A percentile compares a stretch with the other conserved stretches of the same genome.
Evolutionary conservation across 768 basidiomycete genomes (phyloP).

Genomic region (Suillus clintonianus): DNA sequence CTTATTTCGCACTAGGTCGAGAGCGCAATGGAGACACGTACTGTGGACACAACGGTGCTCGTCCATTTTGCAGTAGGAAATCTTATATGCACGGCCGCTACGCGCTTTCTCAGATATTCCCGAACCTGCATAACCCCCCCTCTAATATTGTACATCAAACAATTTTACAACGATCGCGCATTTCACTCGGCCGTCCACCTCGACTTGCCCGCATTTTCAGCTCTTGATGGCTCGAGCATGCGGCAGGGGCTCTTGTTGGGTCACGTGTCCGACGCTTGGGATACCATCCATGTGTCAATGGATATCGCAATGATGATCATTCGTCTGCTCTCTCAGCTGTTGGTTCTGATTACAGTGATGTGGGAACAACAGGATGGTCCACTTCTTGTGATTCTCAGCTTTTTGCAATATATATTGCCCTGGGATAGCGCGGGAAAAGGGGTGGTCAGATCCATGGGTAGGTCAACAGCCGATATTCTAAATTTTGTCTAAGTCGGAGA

Average conservation of each 20-base stretch:
- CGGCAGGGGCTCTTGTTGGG: constrained; percentile 65
- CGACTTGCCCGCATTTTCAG: constrained; percentile 71
- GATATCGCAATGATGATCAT: constrained; percentile 46
- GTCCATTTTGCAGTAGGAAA: constrained; percentile 56
- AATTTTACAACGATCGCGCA: constrained; percentile 59
- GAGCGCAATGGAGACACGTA: constrained; percentile 61
- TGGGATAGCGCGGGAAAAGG: constrained; percentile 30
- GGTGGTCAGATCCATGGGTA: constrained; percentile 33
- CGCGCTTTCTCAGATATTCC: constrained; percentile 46
- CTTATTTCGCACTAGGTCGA: constrained; percentile 48
- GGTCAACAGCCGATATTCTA: constrained; percentile 1
- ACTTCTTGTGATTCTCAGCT: constrained; percentile 57
- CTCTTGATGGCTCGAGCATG: constrained; percentile 49
- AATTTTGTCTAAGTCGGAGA: neutral
- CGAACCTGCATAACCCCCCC: constrained; percentile 44
- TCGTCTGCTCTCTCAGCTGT: constrained; percentile 58
- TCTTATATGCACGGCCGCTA: constrained; percentile 49
- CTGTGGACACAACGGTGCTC: constrained; percentile 58
- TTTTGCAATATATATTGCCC: constrained; percentile 50
- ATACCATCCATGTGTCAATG: constrained; percentile 48
- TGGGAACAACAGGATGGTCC: constrained; percentile 63
- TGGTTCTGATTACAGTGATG: constrained; percentile 61
- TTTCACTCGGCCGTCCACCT: constrained; percentile 68
- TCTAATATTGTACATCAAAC: constrained; percentile 59
- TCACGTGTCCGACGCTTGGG: no score